These are phyloP conservation scores for Rubia peregrina DNA, from an alignment of 305 asterid species.

Conservation along the genomic window DNA sequence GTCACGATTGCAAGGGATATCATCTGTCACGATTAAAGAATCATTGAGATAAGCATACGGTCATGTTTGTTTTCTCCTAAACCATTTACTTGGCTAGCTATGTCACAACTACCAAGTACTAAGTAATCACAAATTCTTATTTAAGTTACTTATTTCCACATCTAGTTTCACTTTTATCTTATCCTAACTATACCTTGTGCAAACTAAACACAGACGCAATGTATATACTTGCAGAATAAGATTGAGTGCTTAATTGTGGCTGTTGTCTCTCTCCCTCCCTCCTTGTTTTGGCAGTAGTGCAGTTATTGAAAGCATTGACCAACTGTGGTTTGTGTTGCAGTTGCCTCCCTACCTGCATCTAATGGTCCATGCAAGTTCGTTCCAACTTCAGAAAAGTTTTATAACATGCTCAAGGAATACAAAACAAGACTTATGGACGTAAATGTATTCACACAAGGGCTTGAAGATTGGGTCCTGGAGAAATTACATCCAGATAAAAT, in stretches of 20 bases:
- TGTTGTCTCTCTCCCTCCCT: not conserved
- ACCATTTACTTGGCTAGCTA: not conserved
- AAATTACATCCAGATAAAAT: constrained; percentile 26
- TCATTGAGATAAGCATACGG: not conserved
- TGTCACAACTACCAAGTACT: not conserved
- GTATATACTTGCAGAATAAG: not conserved
- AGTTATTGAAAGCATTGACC: not conserved
- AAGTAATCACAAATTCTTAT: not conserved
- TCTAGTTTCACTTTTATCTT: not conserved
- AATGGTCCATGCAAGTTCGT: constrained; percentile 44
- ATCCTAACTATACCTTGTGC: not conserved
- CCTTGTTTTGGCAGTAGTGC: not conserved
- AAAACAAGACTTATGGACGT: constrained; percentile 46
- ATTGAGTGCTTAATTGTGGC: not conserved
- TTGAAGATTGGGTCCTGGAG: constrained; percentile 60
- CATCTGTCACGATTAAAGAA: not conserved
- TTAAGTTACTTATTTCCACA: not conserved
- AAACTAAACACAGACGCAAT: not conserved
- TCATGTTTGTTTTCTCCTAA: not conserved
- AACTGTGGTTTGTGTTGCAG: constrained; percentile 22
- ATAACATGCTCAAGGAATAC: constrained; percentile 58
- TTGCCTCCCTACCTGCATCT: constrained; percentile 40
- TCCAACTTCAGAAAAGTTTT: constrained; percentile 55
- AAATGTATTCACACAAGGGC: constrained; percentile 34
- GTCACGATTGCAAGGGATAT: not conserved